These are phyloP conservation scores for Pugionium dolabratum DNA, from an alignment of 345 rosid species.

Conservation along the genomic window DNA sequence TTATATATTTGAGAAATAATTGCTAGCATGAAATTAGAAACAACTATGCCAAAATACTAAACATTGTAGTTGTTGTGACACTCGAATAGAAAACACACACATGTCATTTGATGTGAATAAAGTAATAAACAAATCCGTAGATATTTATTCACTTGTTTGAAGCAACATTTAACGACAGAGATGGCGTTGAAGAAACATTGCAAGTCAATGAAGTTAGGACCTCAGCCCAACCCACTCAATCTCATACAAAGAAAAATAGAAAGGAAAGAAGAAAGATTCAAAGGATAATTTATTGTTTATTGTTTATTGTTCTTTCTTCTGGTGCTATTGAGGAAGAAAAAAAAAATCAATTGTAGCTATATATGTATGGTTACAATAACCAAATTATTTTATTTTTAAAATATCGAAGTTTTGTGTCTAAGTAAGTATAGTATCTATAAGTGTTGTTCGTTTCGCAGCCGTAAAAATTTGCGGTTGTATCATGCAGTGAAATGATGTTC, in stretches of 20 bases:
- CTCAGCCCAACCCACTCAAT: conserved; percentile 13
- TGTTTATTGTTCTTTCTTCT: too few species aligned
- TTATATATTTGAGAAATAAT: background rate
- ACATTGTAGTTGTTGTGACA: conserved; percentile 9
- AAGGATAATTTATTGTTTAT: background rate
- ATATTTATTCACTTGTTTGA: conserved; percentile 33
- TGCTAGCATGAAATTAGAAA: background rate
- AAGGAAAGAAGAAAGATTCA: background rate
- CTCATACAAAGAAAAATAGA: background rate
- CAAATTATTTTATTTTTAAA: background rate
- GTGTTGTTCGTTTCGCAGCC: too few species aligned
- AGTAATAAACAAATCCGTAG: conserved; percentile 19
- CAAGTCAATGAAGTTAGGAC: conserved; percentile 24
- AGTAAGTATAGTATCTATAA: conserved; percentile 2
- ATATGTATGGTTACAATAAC: background rate
- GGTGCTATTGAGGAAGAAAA: background rate
- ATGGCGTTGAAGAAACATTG: conserved; percentile 16
- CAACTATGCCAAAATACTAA: conserved; percentile 29
- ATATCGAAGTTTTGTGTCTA: background rate
- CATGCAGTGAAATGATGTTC: too few species aligned
- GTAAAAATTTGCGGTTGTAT: too few species aligned
- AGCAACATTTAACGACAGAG: conserved; percentile 7
- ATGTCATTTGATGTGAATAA: conserved; percentile 31
- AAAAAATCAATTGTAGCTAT: background rate
- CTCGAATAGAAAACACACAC: conserved; percentile 33